Base-by-base conservation (phyloP, 1,139 yeast species). In the Nadsonia commutata region DNA sequence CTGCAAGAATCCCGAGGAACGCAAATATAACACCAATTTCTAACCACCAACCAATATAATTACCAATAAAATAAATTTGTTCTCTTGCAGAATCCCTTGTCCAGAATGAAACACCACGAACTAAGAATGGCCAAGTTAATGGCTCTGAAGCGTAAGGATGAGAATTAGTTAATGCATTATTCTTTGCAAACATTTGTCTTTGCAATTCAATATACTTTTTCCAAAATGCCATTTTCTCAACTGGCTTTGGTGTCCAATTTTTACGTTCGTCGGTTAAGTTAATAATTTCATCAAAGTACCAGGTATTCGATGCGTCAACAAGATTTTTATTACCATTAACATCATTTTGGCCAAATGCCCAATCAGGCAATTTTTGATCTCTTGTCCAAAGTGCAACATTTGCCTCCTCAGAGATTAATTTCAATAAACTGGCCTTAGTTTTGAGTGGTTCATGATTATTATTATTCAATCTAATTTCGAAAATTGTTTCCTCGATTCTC, bases 101-200 rank as follows among this genome's bases (percentile, higher is more conserved):
- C 95, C 97, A 90, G 71, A 90, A 90, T 1, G 96, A 85, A 23
- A 90, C 96, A 52, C 99, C 99, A 13, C 84, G 75, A 45, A 81
- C 64, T 40, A 93, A 74, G 52, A 84, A 72, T n/a, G 98, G 98
- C 99, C 99, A 90, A 6, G 81, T 67, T 50, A 78, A 75, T 3
- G 99, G 99, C 50, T 78, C 80, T 3, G 96, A 84, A 7, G 97
- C 95, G 67, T 84, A 93, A 41, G 99, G 99, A 62, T 90, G 99
- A 36, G 83, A 85, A 17, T 90, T 71, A 3, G 90, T 73, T 53
- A 90, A 70, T 53, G 80, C 78, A 63, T 88, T 90, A 66, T 90
- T 90, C 57, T 88, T 95, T 50, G 79, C 77, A 69, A 90, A 86
- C 99, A 90, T 90, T 50, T 76, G 70, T 38, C 71, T 62, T 66